A percentile compares a stretch with the other conserved stretches of the same genome.
These are phyloP conservation scores for Argentina anserina DNA, from an alignment of 306 rosid species.

Conservation along the genomic window DNA sequence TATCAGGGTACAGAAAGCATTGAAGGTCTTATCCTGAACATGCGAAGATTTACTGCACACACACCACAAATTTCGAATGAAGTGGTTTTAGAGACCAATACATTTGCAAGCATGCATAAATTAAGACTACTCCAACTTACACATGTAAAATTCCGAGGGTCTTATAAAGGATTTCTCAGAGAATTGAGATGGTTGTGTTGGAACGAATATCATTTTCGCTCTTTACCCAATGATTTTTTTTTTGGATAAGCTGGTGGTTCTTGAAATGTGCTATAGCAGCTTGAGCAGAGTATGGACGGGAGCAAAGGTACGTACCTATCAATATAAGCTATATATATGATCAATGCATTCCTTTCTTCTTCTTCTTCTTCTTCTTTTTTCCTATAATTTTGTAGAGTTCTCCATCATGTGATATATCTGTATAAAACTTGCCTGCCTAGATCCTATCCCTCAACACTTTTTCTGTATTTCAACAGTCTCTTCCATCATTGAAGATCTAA, in stretches of 20 bases:
- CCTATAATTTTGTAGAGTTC: neutral
- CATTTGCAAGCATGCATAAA: slow-evolving; percentile 2
- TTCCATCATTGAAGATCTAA: slow-evolving; percentile 7
- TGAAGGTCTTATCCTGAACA: neutral
- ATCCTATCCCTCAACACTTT: too few species aligned
- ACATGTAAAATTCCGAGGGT: neutral
- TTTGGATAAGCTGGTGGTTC: neutral
- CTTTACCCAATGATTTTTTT: neutral
- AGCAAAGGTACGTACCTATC: slow-evolving; percentile 1
- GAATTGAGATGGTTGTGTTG: slow-evolving; percentile 8
- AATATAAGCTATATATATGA: too few species aligned
- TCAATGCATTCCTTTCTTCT: too few species aligned
- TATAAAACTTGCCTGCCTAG: too few species aligned
- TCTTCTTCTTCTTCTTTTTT: too few species aligned
- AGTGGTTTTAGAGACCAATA: neutral
- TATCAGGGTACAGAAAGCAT: neutral
- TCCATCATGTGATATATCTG: too few species aligned
- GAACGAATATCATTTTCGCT: neutral
- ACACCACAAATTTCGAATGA: neutral
- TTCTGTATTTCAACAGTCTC: neutral
- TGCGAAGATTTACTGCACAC: neutral
- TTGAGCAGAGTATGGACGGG: neutral
- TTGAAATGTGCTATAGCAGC: slow-evolving; percentile 14
- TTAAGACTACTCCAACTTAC: neutral
- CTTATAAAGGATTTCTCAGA: neutral